These are phyloP conservation scores for Trypanosoma cruzi DNA, from an alignment of 208 protist species.

Conservation along the genomic window DNA sequence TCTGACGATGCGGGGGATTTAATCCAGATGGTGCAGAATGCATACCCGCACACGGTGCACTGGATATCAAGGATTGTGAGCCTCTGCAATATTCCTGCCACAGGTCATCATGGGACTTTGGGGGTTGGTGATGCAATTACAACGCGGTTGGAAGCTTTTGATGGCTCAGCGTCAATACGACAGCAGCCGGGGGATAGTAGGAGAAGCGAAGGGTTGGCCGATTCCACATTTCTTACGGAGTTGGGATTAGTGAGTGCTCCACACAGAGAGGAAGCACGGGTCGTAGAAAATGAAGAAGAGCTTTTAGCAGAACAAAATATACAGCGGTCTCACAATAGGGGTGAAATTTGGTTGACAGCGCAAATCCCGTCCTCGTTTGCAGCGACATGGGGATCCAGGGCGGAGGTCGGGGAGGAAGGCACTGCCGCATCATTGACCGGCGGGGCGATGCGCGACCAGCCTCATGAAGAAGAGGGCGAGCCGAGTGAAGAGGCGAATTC, in stretches of 20 bases:
- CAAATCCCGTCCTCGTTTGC: neutral
- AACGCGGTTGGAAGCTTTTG: neutral
- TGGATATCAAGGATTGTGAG: conserved; percentile 23
- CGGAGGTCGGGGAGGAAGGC: neutral
- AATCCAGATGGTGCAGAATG: conserved; percentile 12
- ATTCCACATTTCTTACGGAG: neutral
- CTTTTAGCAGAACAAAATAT: no score
- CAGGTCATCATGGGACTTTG: neutral
- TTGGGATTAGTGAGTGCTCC: neutral
- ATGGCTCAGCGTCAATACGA: neutral
- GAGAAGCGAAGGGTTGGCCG: neutral
- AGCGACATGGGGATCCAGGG: no score
- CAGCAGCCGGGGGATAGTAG: neutral
- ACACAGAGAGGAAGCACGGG: neutral
- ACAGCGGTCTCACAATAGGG: no score
- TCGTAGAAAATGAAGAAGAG: neutral
- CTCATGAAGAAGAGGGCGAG: neutral
- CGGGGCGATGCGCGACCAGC: no score
- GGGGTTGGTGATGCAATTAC: conserved; percentile 2
- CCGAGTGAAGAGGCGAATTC: neutral
- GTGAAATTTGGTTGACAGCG: no score
- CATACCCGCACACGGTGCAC: conserved; percentile 21
- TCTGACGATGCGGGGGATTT: conserved; percentile 5
- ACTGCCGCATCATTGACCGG: neutral
- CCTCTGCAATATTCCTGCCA: neutral